Percentiles rank a stretch among this genome's conserved stretches.
These are phyloP conservation scores for Fagus crenata DNA, from an alignment of 306 rosid genomes.

Conservation along the genomic window DNA sequence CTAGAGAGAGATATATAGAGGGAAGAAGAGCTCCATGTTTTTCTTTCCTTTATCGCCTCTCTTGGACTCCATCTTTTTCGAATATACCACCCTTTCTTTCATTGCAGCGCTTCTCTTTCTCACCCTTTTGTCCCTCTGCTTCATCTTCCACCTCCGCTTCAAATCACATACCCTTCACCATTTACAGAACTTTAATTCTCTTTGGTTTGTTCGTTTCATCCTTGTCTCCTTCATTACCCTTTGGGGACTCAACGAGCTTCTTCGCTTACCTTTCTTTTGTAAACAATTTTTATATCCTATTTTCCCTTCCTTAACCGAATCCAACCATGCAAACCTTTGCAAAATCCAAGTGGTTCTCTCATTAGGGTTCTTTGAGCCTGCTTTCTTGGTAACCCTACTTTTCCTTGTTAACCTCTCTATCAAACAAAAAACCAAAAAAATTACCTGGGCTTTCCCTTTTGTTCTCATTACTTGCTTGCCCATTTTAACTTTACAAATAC, in stretches of 20 bases:
- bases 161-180: constrained; percentile 60
- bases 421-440: constrained; percentile 36
- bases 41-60: constrained; percentile 40
- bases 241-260: constrained; percentile 67
- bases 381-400: constrained; percentile 64
- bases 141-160: constrained; percentile 69
- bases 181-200: constrained; percentile 63
- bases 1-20: not conserved
- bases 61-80: constrained; percentile 41
- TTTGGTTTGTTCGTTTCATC: constrained; percentile 78
- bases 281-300: constrained; percentile 28
- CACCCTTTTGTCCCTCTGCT: constrained; percentile 56
- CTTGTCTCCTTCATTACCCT: constrained; percentile 56
- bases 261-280: constrained; percentile 54
- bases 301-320: not conserved
- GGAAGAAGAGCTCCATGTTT: constrained; percentile 43
- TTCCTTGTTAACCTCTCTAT: constrained; percentile 65
- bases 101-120: constrained; percentile 49
- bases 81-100: constrained; percentile 47
- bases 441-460: constrained; percentile 35
- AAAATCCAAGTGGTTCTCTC: constrained; percentile 49
- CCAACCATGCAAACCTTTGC: constrained; percentile 49
- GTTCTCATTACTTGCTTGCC: constrained; percentile 47
- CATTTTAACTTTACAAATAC: constrained; percentile 25
- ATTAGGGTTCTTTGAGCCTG: constrained; percentile 71